Conservation (phyloP, 2,329 filamentous ascomycete species). For the Elsinoe perseae region DNA sequence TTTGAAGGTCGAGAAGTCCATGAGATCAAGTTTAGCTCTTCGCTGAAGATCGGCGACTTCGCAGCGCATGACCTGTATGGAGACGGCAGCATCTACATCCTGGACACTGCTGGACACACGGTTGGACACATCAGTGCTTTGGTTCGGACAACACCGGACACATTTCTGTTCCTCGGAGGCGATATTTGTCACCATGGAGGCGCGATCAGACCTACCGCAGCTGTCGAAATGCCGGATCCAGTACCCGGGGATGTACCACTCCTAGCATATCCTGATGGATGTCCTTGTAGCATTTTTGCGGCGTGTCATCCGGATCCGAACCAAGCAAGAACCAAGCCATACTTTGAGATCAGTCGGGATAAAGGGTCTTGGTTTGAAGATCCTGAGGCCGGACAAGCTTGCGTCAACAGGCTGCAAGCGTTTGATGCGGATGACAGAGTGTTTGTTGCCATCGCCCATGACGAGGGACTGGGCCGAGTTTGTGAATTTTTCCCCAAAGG, state of each 20-base stretch:
- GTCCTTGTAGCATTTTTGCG: conserved; percentile 9
- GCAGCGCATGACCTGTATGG: conserved; percentile 36
- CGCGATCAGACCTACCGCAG: conserved; percentile 20
- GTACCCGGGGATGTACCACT: conserved; percentile 19
- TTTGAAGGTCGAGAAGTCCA: conserved; percentile 17
- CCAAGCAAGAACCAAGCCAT: background rate
- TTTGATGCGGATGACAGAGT: conserved; percentile 23
- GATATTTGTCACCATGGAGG: conserved; percentile 23
- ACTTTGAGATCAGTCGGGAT: background rate
- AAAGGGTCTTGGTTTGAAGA: conserved; percentile 17
- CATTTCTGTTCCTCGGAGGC: conserved; percentile 23
- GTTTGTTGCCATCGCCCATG: conserved; percentile 23
- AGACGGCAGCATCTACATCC: conserved; percentile 38
- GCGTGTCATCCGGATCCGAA: conserved; percentile 18
- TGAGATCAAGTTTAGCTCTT: conserved; percentile 21
- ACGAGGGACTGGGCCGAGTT: conserved; percentile 20
- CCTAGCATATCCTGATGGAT: conserved; percentile 16
- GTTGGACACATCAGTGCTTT: conserved; percentile 23
- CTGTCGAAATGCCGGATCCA: conserved; percentile 20
- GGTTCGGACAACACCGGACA: conserved; percentile 22
- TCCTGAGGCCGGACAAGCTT: conserved; percentile 20
- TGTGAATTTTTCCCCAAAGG: conserved; percentile 21
- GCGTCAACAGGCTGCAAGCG: conserved; percentile 20
- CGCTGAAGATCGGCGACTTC: conserved; percentile 33
- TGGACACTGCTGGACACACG: conserved; percentile 28